phyloP scores from a whole-genome alignment of 495 filamentous ascomycete species.

The Hypoxylon lienhwacheense region DNA sequence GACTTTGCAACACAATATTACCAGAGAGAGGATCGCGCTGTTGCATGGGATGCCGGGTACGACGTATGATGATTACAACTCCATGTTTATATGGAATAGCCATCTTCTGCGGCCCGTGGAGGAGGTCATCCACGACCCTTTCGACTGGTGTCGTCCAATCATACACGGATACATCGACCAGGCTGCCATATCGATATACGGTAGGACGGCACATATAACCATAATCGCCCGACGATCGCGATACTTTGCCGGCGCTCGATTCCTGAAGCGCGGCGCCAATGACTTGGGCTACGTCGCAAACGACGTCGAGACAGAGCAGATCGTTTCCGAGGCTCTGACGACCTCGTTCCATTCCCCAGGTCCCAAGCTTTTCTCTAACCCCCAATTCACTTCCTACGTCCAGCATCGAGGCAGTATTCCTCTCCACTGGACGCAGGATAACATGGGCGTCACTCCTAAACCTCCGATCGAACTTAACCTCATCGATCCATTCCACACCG shows the following conservation, averaged over 20 bases:
- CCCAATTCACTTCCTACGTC: constrained; percentile 91
- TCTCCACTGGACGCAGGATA: constrained; percentile 97
- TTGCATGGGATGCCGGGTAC: constrained; percentile 61
- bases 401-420: constrained; percentile 98
- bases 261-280: constrained; percentile 92
- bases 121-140: constrained; percentile 71
- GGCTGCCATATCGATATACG: constrained; percentile 78
- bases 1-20: constrained; percentile 91
- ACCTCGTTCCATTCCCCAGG: constrained; percentile 95
- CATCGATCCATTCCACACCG: constrained; percentile 91
- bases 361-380: constrained; percentile 80
- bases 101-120: constrained; percentile 80
- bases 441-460: constrained; percentile 90
- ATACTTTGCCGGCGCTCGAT: constrained; percentile 91
- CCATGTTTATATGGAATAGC: constrained; percentile 98
- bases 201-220: constrained; percentile 83
- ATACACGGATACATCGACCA: constrained; percentile 97
- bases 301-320: constrained; percentile 99
- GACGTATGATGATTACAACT: constrained; percentile 70
- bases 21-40: constrained; percentile 71
- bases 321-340: constrained; percentile 88
- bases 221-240: constrained; percentile 90
- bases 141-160: constrained; percentile 95
- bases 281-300: constrained; percentile 97
- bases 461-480: constrained; percentile 93